These are phyloP conservation scores for Rossbeevera mucosa DNA, from an alignment of 768 basidiomycete genomes.

Conservation along the genomic window DNA sequence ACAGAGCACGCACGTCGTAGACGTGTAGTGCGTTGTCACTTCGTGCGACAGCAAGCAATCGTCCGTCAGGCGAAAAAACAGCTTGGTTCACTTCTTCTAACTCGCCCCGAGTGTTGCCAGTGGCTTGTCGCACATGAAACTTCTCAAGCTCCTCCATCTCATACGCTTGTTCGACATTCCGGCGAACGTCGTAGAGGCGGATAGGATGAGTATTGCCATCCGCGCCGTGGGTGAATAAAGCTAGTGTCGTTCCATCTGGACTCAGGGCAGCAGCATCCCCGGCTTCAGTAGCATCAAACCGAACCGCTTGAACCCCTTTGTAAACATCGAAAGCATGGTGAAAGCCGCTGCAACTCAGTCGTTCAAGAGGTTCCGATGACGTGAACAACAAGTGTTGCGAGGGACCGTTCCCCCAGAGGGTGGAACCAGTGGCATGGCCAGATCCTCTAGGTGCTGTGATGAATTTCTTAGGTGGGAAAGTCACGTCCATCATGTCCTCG, in stretches of 20 bases:
- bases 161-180: constrained; percentile 26
- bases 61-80: constrained; percentile 55
- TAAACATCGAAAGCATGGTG: constrained; percentile 50
- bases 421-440: constrained; percentile 38
- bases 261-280: constrained; percentile 52
- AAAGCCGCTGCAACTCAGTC: constrained; percentile 30
- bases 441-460: constrained; percentile 13
- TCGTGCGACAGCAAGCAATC: constrained; percentile 56
- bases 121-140: constrained; percentile 21
- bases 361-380: constrained; percentile 46
- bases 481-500: constrained; percentile 11
- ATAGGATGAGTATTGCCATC: constrained; percentile 32
- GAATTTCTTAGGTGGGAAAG: constrained; percentile 15
- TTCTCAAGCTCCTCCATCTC: constrained; percentile 33
- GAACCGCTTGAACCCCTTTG: constrained; percentile 20
- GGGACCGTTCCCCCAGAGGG: constrained; percentile 47
- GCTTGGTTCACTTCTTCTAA: constrained; percentile 45
- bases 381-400: constrained; percentile 45
- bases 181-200: constrained; percentile 50
- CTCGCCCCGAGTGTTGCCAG: neutral
- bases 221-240: constrained; percentile 28
- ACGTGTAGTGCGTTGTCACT: constrained; percentile 56
- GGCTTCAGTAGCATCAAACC: constrained; percentile 44
- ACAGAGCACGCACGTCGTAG: constrained; percentile 57
- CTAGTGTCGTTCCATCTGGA: constrained; percentile 37